Conservation (phyloP, 345 rosid genomes). For the Ceriops decandra region DNA sequence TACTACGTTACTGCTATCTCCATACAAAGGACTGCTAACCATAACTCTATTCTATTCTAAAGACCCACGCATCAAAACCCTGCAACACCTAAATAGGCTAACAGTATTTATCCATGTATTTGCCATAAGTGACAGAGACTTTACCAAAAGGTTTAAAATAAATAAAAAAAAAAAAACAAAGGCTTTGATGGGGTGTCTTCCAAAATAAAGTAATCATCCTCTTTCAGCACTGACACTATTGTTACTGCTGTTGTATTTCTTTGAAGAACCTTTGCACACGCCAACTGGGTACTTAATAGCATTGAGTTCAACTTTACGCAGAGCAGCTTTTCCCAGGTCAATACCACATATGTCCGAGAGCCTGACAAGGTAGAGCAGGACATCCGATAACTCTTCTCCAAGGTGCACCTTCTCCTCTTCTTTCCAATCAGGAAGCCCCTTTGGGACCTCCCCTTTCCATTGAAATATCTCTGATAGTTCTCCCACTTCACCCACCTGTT, state of each 20-base stretch:
- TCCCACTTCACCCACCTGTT: slow-evolving; percentile 93
- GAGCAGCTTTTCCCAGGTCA: slow-evolving; percentile 77
- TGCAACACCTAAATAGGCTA: not conserved
- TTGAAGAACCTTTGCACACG: slow-evolving; percentile 17
- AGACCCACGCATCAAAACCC: not conserved
- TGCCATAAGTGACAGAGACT: not conserved
- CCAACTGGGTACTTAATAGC: slow-evolving; percentile 76
- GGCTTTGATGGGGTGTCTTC: not conserved
- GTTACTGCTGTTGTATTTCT: slow-evolving; percentile 2
- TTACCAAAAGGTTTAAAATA: not conserved
- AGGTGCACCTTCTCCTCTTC: slow-evolving; percentile 80
- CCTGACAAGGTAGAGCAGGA: slow-evolving; percentile 78
- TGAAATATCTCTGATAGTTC: slow-evolving; percentile 93
- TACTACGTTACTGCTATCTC: not conserved
- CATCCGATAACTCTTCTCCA: slow-evolving; percentile 92
- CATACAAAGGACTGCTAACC: too few species aligned
- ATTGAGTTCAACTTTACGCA: slow-evolving; percentile 68
- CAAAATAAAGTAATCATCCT: not conserved
- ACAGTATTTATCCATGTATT: not conserved
- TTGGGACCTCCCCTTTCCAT: slow-evolving; percentile 93
- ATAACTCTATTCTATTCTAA: not conserved
- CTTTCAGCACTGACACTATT: slow-evolving; percentile 7
- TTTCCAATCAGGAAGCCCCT: slow-evolving; percentile 77
- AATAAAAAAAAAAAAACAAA: too few species aligned
- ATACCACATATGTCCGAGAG: slow-evolving; percentile 80